A percentile compares a stretch with the other conserved stretches of the same genome.
Conservation (phyloP, 2,329 filamentous ascomycete species). For the Aspergillus sp. region DNA sequence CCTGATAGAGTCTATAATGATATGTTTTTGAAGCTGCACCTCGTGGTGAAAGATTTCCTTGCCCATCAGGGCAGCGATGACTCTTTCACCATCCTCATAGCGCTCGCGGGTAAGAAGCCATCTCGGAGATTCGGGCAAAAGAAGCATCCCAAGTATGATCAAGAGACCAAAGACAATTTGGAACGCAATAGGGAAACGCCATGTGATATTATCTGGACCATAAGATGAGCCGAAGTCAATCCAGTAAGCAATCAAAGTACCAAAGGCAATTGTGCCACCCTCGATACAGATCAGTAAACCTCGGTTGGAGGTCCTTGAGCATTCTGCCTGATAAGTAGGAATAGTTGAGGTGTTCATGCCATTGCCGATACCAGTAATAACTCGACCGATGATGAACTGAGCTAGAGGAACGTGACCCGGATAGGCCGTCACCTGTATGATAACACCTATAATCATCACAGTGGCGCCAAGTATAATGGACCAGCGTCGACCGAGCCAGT, state of each 20-base stretch:
- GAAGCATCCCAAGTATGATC: slow-evolving; percentile 30
- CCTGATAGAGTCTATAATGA: background rate
- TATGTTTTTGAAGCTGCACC: slow-evolving; percentile 40
- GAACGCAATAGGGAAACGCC: slow-evolving; percentile 46
- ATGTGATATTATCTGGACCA: slow-evolving; percentile 24
- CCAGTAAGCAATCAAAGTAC: slow-evolving; percentile 20
- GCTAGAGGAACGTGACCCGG: slow-evolving; percentile 31
- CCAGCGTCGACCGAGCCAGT: slow-evolving; percentile 22
- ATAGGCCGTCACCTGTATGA: slow-evolving; percentile 12
- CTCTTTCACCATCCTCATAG: slow-evolving; percentile 36
- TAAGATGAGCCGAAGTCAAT: slow-evolving; percentile 18
- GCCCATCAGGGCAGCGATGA: slow-evolving; percentile 42
- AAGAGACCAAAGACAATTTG: slow-evolving; percentile 26
- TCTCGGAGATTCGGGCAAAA: slow-evolving; percentile 27
- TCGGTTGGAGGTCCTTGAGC: slow-evolving; percentile 45
- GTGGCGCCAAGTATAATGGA: slow-evolving; percentile 50
- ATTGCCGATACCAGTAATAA: slow-evolving; percentile 44
- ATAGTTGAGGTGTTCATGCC: slow-evolving; percentile 47
- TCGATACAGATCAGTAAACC: slow-evolving; percentile 53
- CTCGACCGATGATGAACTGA: slow-evolving; percentile 44
- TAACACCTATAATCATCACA: slow-evolving; percentile 32
- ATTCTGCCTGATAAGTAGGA: slow-evolving; percentile 44
- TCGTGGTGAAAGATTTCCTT: slow-evolving; percentile 44
- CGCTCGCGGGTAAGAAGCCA: slow-evolving; percentile 22
- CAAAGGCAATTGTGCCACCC: slow-evolving; percentile 36